A percentile compares a stretch with the other conserved stretches of the same genome.
Evolutionary conservation across 306 rosid genomes (phyloP).

Genomic region (Prinsepia uniflora): DNA sequence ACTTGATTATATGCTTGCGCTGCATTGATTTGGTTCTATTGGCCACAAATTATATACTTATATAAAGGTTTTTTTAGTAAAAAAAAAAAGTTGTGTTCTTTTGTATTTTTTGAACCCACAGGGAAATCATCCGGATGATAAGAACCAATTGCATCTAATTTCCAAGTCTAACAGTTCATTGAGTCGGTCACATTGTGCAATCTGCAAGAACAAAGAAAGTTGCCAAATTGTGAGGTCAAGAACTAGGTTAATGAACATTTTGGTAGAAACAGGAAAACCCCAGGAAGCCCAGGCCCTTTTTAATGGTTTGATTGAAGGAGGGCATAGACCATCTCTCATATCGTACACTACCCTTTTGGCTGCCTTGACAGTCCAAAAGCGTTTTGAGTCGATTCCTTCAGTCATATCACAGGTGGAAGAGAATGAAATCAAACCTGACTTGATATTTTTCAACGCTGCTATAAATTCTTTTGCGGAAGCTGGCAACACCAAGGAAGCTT

Average conservation of each 20-base stretch:
- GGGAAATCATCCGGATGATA: constrained; percentile 36
- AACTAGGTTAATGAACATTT: constrained; percentile 54
- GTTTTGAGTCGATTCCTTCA: constrained; percentile 44
- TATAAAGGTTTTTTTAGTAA: constrained; percentile 4
- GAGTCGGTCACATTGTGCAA: constrained; percentile 34
- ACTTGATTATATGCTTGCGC: background rate
- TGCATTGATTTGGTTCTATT: constrained; percentile 10
- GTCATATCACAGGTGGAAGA: constrained; percentile 53
- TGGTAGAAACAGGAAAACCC: constrained; percentile 49
- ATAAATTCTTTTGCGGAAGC: constrained; percentile 65
- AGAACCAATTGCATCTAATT: constrained; percentile 21
- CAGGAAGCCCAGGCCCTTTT: constrained; percentile 47
- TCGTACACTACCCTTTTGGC: constrained; percentile 52
- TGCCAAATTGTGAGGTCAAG: constrained; percentile 47
- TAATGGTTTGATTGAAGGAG: constrained; percentile 47
- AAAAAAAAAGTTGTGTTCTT: constrained; percentile 12
- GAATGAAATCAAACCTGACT: constrained; percentile 57
- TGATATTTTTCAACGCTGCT: constrained; percentile 53
- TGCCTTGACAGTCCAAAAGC: constrained; percentile 59
- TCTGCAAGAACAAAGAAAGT: constrained; percentile 42
- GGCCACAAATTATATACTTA: background rate
- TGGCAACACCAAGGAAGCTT: constrained; percentile 63
- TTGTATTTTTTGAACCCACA: constrained; percentile 20
- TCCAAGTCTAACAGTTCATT: constrained; percentile 28
- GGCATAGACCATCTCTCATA: constrained; percentile 60